Evolutionary conservation across 1,284 basidiomycete genomes (phyloP), one percentile per base, ranked within the genome.

Genomic region (Singerocomus inundabilis): DNA sequence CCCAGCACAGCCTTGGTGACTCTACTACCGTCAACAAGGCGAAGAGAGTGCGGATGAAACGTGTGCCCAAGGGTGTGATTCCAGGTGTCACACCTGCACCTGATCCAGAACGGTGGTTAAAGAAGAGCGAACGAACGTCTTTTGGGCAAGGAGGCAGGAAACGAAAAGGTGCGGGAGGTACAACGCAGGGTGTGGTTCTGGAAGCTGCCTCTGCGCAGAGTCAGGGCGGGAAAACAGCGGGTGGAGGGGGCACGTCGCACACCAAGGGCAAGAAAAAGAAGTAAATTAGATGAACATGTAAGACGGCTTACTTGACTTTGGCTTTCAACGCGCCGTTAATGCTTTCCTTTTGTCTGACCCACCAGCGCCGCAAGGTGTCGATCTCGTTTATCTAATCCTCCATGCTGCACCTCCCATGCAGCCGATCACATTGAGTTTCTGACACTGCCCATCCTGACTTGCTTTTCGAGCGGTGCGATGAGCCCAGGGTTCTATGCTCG

Each of bases 81-180:
- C 85, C 81, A 24, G 88, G 88, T 16, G 82, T 88, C 11, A 88
- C 87, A 6, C 86, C 87, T 18, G 74, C 80, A 30, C 86, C 87
- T 44, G 85, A 90, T 69, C 87, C 88, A 21, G 88, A 91, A 64
- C 73, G 89, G 53, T 90, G 88, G 86, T 68, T 91, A 51, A 91
- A 88, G 78, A 89, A 88, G 72, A 86, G 79, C 49, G 87, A 88
- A 65, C 73, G 88, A 54, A 77, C 83, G 36, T 78, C 70, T 31
- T 81, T 77, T 63, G 71, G 56, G 16, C 58, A 64, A 24, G 61
- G 62, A 61, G 71, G 68, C 64, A 75, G 72, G 59, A 80, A 79
- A 58, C 72, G 75, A 24, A 70, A 61, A 45, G 78, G 77, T 45
- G 74, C 74, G 9, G 75, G 81, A 46, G 80, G 81, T 30, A 84